Conservation (phyloP, 164 flowering plant genomes). For the Annona cherimola region DNA sequence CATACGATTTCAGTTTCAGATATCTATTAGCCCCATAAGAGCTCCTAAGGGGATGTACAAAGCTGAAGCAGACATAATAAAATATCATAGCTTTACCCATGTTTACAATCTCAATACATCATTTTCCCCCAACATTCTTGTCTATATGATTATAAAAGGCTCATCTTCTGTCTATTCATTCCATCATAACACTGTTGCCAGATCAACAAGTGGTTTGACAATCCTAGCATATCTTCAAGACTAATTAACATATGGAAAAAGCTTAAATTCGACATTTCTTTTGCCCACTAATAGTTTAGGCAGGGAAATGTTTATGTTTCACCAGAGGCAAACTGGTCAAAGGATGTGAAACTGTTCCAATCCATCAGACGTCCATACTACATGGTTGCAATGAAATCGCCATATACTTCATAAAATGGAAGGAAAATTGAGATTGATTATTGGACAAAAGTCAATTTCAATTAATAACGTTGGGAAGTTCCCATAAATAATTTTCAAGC, state of each 20-base stretch:
- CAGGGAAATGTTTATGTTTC: too few relatives aligned
- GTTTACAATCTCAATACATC: conserved; percentile 14
- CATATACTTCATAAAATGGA: background rate
- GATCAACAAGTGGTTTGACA: background rate
- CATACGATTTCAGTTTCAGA: conserved; percentile 83
- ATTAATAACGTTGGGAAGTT: background rate
- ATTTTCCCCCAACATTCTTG: background rate
- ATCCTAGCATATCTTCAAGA: background rate
- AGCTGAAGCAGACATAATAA: conserved; percentile 14
- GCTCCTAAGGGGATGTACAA: conserved; percentile 21
- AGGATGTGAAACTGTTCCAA: too few relatives aligned
- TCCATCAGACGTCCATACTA: too few relatives aligned
- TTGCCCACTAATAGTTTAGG: too few relatives aligned
- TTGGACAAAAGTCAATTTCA: background rate
- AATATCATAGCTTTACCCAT: conserved; percentile 8
- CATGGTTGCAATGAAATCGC: background rate
- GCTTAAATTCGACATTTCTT: too few relatives aligned
- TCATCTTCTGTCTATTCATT: background rate
- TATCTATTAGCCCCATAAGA: conserved; percentile 52
- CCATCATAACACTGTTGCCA: background rate
- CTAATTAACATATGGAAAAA: too few relatives aligned
- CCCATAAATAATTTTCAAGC: too few relatives aligned
- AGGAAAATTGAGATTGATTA: background rate
- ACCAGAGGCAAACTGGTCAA: too few relatives aligned
- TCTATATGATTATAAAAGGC: background rate